Percentiles rank a stretch among this genome's conserved stretches.
Evolutionary conservation across 257 asterid species (phyloP).

Genomic region (Nicotiana tabacum): DNA sequence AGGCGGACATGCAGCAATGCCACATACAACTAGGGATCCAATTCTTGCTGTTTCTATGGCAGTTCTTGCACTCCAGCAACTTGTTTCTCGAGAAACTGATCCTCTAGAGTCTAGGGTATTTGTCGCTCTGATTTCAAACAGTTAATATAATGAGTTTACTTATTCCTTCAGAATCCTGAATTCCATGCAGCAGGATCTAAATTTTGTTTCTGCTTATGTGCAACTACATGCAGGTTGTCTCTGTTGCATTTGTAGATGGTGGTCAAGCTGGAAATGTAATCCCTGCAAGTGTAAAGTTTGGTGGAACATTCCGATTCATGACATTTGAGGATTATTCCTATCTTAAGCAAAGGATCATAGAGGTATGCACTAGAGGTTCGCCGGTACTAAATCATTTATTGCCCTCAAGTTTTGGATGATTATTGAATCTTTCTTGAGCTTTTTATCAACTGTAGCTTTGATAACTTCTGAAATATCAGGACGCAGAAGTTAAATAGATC

Average conservation of each 20-base stretch:
- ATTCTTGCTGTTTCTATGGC: constrained; percentile 63
- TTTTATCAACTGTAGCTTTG: background rate
- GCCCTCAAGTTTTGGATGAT: background rate
- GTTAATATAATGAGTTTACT: background rate
- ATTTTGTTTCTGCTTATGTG: background rate
- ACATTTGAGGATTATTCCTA: constrained; percentile 39
- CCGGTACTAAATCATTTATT: background rate
- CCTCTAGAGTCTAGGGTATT: constrained; percentile 72
- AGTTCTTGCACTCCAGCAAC: constrained; percentile 72
- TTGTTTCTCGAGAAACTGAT: constrained; percentile 83
- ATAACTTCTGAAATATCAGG: background rate
- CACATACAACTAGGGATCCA: constrained; percentile 68
- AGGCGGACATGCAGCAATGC: constrained; percentile 87
- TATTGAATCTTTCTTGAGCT: background rate
- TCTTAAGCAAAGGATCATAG: constrained; percentile 63
- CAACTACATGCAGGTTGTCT: constrained; percentile 42
- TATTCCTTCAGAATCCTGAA: background rate
- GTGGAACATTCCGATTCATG: constrained; percentile 80
- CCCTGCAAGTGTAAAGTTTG: constrained; percentile 66
- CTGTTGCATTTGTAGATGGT: constrained; percentile 60
- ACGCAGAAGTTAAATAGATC: background rate
- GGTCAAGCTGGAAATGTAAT: constrained; percentile 64
- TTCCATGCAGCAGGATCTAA: background rate
- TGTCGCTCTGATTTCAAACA: background rate
- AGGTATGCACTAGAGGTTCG: constrained; percentile 30